phyloP scores from a whole-genome alignment of 192 early-diverging fungal species.

The Rhizoclosmatium globosum region DNA sequence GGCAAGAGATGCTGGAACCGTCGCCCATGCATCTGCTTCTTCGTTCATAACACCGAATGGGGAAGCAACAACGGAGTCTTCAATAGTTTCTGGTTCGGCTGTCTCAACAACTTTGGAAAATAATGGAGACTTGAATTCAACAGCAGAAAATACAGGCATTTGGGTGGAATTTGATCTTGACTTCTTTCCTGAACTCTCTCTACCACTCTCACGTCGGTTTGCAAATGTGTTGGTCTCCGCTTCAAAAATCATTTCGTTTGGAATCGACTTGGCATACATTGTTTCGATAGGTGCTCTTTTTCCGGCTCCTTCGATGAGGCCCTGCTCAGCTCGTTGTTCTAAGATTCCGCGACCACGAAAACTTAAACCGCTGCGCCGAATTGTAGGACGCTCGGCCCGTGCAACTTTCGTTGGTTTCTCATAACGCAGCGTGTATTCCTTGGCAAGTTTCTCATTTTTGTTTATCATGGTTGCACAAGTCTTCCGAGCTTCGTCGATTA shows the following conservation, averaged over 20 bases:
- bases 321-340: conserved; percentile 18
- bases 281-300: background rate
- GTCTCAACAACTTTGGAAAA: background rate
- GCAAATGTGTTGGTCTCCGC: background rate
- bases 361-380: conserved; percentile 39
- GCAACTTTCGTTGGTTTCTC: background rate
- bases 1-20: background rate
- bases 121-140: conserved; percentile 8
- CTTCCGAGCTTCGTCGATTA: background rate
- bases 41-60: background rate
- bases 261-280: background rate
- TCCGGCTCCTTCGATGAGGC: conserved; percentile 12
- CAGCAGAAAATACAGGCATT: background rate
- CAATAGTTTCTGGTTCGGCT: background rate
- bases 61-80: background rate
- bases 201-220: background rate
- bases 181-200: background rate
- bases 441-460: conserved; percentile 21
- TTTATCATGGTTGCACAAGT: conserved; percentile 16
- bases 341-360: conserved; percentile 45
- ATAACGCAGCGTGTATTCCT: conserved; percentile 12
- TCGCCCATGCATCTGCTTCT: background rate
- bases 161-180: background rate
- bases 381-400: background rate
- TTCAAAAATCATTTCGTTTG: conserved; percentile 1